Conservation (phyloP, 2,329 filamentous ascomycete species). For the Penicillium janthinellum region DNA sequence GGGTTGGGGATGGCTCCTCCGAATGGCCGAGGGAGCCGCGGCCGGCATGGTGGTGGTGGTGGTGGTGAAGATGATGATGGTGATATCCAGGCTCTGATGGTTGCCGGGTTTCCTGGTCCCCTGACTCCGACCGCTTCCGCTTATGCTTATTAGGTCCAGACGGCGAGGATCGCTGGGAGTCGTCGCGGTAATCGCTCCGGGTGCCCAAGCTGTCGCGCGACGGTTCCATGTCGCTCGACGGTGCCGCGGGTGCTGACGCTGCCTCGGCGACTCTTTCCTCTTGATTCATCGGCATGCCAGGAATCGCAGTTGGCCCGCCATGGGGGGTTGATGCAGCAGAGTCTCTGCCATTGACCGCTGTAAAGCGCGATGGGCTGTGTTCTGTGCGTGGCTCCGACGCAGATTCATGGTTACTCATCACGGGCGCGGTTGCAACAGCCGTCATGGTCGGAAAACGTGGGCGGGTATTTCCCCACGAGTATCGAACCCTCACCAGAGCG, state of each 20-base stretch:
- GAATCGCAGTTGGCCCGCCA: constrained; percentile 2
- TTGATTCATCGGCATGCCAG: constrained; percentile 1
- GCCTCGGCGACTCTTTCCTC: constrained; percentile 11
- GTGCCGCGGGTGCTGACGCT: neutral
- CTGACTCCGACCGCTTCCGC: constrained; percentile 68
- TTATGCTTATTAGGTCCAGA: constrained; percentile 54
- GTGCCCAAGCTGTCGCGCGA: neutral
- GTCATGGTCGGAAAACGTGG: constrained; percentile 31
- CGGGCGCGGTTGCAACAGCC: constrained; percentile 37
- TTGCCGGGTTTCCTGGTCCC: constrained; percentile 48
- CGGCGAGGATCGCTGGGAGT: constrained; percentile 32
- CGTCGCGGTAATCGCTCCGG: constrained; percentile 23
- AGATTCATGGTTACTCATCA: constrained; percentile 37
- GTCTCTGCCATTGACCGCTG: constrained; percentile 49
- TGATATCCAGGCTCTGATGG: constrained; percentile 29
- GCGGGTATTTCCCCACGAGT: constrained; percentile 2
- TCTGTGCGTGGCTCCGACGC: constrained; percentile 41
- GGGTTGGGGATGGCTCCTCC: constrained; percentile 35
- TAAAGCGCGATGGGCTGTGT: constrained; percentile 49
- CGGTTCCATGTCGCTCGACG: neutral
- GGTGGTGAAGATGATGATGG: constrained; percentile 9
- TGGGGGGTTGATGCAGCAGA: constrained; percentile 14
- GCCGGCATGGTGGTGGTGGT: constrained; percentile 14
- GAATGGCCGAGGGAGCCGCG: constrained; percentile 41
- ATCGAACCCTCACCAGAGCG: neutral